Conservation (phyloP, 2,329 filamentous ascomycete genomes). For the Fusarium palustre region DNA sequence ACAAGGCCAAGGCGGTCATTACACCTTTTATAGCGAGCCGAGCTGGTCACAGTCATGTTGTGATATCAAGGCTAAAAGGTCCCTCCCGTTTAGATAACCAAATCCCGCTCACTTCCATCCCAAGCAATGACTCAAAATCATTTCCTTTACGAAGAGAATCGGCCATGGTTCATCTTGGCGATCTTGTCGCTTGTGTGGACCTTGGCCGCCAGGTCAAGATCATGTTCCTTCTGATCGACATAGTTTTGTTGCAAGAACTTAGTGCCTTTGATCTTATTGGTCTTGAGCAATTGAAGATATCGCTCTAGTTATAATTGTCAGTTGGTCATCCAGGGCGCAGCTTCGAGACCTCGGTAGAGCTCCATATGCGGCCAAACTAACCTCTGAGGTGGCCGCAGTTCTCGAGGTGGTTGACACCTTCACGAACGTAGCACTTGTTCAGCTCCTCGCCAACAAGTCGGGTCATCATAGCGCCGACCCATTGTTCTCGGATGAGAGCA, state of each 20-base stretch:
- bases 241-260: slow-evolving; percentile 85
- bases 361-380: slow-evolving; percentile 59
- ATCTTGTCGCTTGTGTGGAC: slow-evolving; percentile 57
- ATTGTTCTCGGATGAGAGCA: slow-evolving; percentile 85
- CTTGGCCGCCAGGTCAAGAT: slow-evolving; percentile 54
- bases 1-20: slow-evolving; percentile 45
- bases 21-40: slow-evolving; percentile 31
- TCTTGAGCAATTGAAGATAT: slow-evolving; percentile 81
- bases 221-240: slow-evolving; percentile 63
- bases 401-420: slow-evolving; percentile 89
- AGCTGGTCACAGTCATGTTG: slow-evolving; percentile 35
- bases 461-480: slow-evolving; percentile 91
- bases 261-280: slow-evolving; percentile 82
- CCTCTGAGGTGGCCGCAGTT: slow-evolving; percentile 86
- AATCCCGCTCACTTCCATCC: slow-evolving; percentile 13
- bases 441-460: slow-evolving; percentile 84
- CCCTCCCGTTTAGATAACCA: slow-evolving; percentile 39
- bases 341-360: slow-evolving; percentile 4
- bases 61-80: slow-evolving; percentile 40
- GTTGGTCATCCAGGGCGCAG: slow-evolving; percentile 14
- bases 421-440: slow-evolving; percentile 85
- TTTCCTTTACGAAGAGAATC: slow-evolving; percentile 49
- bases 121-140: slow-evolving; percentile 3
- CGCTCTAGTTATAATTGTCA: slow-evolving; percentile 66
- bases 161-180: slow-evolving; percentile 53